Base-by-base conservation (phyloP, 192 early-diverging fungal species). In the Backusella australiensis region DNA sequence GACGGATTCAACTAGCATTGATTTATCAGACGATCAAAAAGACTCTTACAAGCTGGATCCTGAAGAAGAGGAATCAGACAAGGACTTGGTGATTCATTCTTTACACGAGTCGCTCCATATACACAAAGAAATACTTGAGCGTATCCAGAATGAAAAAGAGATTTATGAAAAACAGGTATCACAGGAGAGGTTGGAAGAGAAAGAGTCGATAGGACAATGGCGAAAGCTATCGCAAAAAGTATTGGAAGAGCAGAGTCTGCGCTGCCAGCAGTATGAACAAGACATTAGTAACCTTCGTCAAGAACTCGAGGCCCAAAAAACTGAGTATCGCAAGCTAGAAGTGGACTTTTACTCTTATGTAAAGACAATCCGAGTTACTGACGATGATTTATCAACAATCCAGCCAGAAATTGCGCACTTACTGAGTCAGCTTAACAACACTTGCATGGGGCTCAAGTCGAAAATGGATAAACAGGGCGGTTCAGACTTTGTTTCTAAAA, bases 321-420 rank as follows among this genome's bases (percentile, higher is more conserved):
- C 1, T 1, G 69, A 76, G 49, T 69, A 72, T 41, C 49, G 65
- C 3, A 75, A 74, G 2, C 42, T 80, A 44, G 78, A 80, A 53
- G 32, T 38, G 1, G 76, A 76, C 35, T 80, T 76, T 69, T 80
- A 76, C 29, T 67, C 78, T 1, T 74, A 80, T 36, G 53, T 80
- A 34, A 36, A 53, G 11, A 26, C 78, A 4, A 83, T 86, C 63
- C 85, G 85, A 15, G 85, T 83, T 21, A 86, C 85, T 0, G 85
- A 86, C 38, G 85, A 86, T 52, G 85, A 86, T 53, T 70, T 84
- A 26, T 84, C 83, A 7, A 86, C 85, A 23, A 83, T 86, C 36
- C 81, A 86, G 39, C 74, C 80, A 35, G 76, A 84, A 23, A 68
- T 86, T 42, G 74, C 77, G 6, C 67, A 84, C 32, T 68, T 86